Evolutionary conservation across 2,329 filamentous ascomycete species (phyloP).

Genomic region (Fusarium newnesense): DNA sequence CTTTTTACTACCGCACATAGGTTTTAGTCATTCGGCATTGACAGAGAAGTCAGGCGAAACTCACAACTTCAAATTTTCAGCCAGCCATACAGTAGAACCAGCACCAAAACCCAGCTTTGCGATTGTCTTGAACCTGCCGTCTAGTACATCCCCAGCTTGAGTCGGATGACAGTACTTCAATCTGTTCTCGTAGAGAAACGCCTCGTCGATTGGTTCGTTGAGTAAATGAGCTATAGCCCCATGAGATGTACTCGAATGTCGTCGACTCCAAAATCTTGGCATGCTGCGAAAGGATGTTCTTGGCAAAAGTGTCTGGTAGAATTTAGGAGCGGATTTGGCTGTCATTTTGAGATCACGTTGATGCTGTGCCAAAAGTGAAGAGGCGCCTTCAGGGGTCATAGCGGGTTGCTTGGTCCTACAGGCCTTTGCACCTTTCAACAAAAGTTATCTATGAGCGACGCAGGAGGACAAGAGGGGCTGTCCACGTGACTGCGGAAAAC

Average conservation of each 20-base stretch:
- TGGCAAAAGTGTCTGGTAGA: fast-evolving
- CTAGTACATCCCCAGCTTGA: constrained; percentile 43
- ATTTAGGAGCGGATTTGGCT: neutral
- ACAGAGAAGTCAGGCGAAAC: too few species aligned
- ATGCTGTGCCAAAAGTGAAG: too few species aligned
- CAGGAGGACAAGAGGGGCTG: too few species aligned
- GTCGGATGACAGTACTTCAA: constrained; percentile 30
- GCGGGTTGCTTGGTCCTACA: too few species aligned
- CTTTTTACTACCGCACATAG: neutral
- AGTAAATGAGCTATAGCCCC: neutral
- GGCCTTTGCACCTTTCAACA: too few species aligned
- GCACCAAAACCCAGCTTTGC: constrained; percentile 51
- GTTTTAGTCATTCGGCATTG: fast-evolving
- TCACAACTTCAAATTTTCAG: constrained; percentile 36
- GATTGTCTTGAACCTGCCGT: constrained; percentile 49
- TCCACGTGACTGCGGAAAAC: too few species aligned
- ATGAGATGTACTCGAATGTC: neutral
- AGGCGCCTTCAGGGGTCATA: too few species aligned
- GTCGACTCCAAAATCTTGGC: neutral
- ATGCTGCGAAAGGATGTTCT: neutral
- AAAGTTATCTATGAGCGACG: too few species aligned
- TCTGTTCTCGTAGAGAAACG: constrained; percentile 16
- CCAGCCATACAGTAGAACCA: constrained; percentile 53
- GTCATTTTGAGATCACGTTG: neutral
- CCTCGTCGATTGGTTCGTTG: constrained; percentile 34